Evolutionary conservation across 441 rosid genomes (phyloP).

Genomic region (Bocquillonia castaneifolia): DNA sequence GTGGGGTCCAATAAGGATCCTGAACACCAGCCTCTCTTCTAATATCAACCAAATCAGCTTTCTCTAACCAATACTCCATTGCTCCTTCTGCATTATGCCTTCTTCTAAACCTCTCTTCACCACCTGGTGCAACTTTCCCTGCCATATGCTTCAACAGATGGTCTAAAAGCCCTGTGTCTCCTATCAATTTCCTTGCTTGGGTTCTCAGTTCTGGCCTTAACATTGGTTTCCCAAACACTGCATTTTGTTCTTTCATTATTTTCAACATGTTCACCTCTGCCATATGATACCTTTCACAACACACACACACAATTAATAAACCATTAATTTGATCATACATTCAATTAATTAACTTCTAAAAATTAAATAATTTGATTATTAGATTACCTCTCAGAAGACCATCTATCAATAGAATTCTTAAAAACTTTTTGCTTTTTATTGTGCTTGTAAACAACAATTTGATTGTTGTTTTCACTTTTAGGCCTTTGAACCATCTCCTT

Average conservation of each 20-base stretch:
- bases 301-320: neutral
- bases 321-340: no score
- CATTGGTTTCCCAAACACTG: constrained; percentile 67
- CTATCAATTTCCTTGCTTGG: constrained; percentile 83
- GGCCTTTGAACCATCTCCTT: constrained; percentile 26
- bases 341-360: neutral
- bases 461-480: constrained; percentile 32
- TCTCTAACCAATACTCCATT: constrained; percentile 97
- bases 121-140: constrained; percentile 89
- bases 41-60: constrained; percentile 56
- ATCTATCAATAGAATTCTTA: constrained; percentile 53
- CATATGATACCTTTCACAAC: constrained; percentile 53
- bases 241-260: constrained; percentile 74
- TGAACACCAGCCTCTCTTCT: constrained; percentile 81
- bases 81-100: constrained; percentile 91
- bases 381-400: constrained; percentile 72
- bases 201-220: constrained; percentile 66
- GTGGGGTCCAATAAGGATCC: constrained; percentile 97
- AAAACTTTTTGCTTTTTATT: constrained; percentile 35
- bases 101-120: constrained; percentile 77
- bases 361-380: neutral
- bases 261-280: constrained; percentile 84
- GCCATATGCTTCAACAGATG: constrained; percentile 97
- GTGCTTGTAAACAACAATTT: constrained; percentile 34
- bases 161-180: constrained; percentile 91